Evolutionary conservation across 768 basidiomycete genomes (phyloP).

Genomic region (Lactarius psammicola): DNA sequence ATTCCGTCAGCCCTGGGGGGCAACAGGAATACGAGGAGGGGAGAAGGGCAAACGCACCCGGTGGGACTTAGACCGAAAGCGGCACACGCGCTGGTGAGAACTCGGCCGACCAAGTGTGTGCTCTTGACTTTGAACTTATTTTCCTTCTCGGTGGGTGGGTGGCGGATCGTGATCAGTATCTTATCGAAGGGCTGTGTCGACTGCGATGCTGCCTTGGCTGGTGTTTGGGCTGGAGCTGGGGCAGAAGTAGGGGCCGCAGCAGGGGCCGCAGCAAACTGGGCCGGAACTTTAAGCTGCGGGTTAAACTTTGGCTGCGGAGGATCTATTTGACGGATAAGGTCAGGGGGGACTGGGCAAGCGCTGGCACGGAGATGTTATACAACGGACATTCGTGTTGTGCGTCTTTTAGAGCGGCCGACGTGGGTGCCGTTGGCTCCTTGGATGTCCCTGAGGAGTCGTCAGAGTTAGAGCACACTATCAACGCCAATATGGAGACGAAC

Average conservation of each 20-base stretch:
- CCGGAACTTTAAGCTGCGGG: slow-evolving; percentile 6
- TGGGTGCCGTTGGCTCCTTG: not conserved
- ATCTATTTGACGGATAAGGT: slow-evolving; percentile 1
- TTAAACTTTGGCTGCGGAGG: not conserved
- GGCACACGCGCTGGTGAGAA: slow-evolving; percentile 22
- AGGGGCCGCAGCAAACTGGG: not conserved
- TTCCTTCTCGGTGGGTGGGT: slow-evolving; percentile 21
- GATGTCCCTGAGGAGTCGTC: not conserved
- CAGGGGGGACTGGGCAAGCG: not conserved
- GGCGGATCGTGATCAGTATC: slow-evolving; percentile 23
- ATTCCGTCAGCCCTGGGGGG: not conserved
- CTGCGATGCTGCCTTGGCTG: not conserved
- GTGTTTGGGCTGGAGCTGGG: not conserved
- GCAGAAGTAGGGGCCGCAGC: not conserved
- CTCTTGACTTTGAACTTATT: slow-evolving; percentile 25
- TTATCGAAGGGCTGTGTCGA: slow-evolving; percentile 14
- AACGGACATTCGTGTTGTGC: slow-evolving; percentile 5
- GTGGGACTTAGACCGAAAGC: slow-evolving; percentile 13
- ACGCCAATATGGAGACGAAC: not conserved
- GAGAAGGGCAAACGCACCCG: slow-evolving; percentile 4
- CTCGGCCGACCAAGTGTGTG: slow-evolving; percentile 20
- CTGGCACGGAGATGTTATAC: not conserved
- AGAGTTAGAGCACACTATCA: not conserved
- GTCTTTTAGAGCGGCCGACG: not conserved
- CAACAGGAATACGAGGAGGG: not conserved